Evolutionary conservation across 2,329 filamentous ascomycete genomes (phyloP), one percentile per base, ranked within the genome.

Genomic region (Camptophora hylomeconis): DNA sequence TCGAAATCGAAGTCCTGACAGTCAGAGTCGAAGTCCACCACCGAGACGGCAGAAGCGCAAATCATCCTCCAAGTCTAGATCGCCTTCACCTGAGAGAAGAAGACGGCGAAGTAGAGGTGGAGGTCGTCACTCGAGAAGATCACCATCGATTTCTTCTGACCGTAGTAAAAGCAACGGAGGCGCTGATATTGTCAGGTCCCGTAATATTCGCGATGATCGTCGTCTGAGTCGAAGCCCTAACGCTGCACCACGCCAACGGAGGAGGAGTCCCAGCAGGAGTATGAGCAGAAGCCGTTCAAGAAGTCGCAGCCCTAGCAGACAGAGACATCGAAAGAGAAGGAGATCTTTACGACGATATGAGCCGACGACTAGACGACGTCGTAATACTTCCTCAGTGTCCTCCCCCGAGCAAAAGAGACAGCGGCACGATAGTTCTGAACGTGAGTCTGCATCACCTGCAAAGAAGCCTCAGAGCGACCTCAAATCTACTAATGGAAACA

Each of bases 141-240:
- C 56, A 45, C 54, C 55, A 35, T 58, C 53, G 46, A 49, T 54
- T 42, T 54, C 53, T 39, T 49, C 49, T 46, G 50, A 53, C 50
- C 48, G 54, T 41, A 49, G 57, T 41, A 49, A 39, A 46, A 53
- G 45, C 50, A 54, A 56, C 41, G 50, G 52, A 45, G 52, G 56
- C 41, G 57, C 61, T 65, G 61, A 67, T 61, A 44, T 58, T 58
- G 55, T 51, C 46, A 63, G 62, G 49, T 61, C 46, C 42, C 49
- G 49, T 41, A 50, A 47, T 37, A 44, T 44, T 43, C 55, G 51
- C 42, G 59, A 63, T 46, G 53, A 46, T 42, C 54, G 51, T 35
- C 54, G 53, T 28, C 46, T 50, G 37, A 64, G 58, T 42, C 56
- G 48, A 30, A 56, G 51, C 41, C 45, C 45, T 37, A 45, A 47